Evolutionary conservation across 2,329 filamentous ascomycete genomes (phyloP), one percentile per base, ranked within the genome.

Genomic region (Claviceps paspali): DNA sequence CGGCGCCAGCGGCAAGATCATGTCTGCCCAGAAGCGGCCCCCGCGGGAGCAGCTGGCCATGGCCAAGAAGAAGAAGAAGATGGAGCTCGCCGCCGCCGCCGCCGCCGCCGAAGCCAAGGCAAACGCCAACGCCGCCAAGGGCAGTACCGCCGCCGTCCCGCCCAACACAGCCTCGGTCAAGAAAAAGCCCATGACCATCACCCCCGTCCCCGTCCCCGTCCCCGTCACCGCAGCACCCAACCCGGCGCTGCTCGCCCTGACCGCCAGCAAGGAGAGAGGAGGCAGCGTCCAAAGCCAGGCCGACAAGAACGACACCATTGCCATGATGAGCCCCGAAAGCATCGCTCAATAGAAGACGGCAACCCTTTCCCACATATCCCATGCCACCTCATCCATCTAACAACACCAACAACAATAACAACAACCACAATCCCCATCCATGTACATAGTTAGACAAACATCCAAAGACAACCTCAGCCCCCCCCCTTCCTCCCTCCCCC

Each of bases 61-160:
- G 46, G 82, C 83, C 39, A 87, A 87, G 65, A 91, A 88, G 62
- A 87, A 83, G 63, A 83, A 87, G 63, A 88, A 88, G 64, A 61
- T 73, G 57, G 79, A 76, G 58, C 43, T 45, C 8, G 41, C 43
- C 5, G 79, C 61, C 41, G 73, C 62, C 52, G 70, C 67, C 17
- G 66, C 66, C 5, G 65, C 67, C 39, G 65, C 62, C 31, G 61
- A 57, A 43, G 50, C 61, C 44, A 58, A 60, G 29, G 17, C 33
- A 17, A n/a, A n/a, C n/a, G 36, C 33, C 22, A 3, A 14, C 11
- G 5, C 15, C 22, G 8, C 10, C 32, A 17, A 17, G 21, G 21
- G 11, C 12, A 10, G 5, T 15, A 6, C 17, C 29, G n/a, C 17
- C 17, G 11, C 29, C 29, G 11, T 6, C 29, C 10, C 29, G 6